Evolutionary conservation across 2,329 filamentous ascomycete genomes (phyloP), one percentile per base, ranked within the genome.

Genomic region (Fusarium nematophilum): DNA sequence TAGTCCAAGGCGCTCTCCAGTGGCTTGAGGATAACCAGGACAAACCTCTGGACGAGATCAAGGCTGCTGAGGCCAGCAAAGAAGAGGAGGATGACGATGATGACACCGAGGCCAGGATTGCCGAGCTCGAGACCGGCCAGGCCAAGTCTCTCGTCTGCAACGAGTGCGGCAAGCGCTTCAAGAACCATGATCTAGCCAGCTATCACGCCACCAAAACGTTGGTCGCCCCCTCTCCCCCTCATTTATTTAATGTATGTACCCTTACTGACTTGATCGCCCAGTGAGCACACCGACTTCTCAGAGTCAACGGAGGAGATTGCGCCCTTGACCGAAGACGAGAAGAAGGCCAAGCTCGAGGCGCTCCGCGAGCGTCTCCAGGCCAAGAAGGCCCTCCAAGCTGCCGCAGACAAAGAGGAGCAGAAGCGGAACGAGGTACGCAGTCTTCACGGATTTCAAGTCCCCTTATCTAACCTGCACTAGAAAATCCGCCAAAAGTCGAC

Each of bases 11-110:
- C 65, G 95, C 95, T 46, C 85, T 99, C 53, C 91, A 97, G 78
- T 99, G 95, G 95, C 85, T 99, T 2, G 93, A 96, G 73, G 86
- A 90, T 68, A 96, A 96, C 73, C 89, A 96, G 73, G 92, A 97
- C 75, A 96, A 91, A 68, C 83, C 91, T 2, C 73, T 97, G 34
- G 93, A 97, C 30, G 89, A 96, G 53, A 88, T 98, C 59, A 84
- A 91, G 61, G 79, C 79, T 23, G 70, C 71, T 8, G 71, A 71
- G 3, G 72, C 75, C 18, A 73, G 74, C 1, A 75, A 74, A 4
- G 82, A 81, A 23, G 77, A 83, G 4, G 77, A 80, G 3, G 81
- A 85, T 8, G 82, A 81, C 3, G 81, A 61, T 11, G 79, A 61
- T 21, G 79, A 68, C 1, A 80, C 79, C 6, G 78, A 79, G 39